phyloP scores from a whole-genome alignment of 2,329 filamentous ascomycete species.

The Penicillium sp. region DNA sequence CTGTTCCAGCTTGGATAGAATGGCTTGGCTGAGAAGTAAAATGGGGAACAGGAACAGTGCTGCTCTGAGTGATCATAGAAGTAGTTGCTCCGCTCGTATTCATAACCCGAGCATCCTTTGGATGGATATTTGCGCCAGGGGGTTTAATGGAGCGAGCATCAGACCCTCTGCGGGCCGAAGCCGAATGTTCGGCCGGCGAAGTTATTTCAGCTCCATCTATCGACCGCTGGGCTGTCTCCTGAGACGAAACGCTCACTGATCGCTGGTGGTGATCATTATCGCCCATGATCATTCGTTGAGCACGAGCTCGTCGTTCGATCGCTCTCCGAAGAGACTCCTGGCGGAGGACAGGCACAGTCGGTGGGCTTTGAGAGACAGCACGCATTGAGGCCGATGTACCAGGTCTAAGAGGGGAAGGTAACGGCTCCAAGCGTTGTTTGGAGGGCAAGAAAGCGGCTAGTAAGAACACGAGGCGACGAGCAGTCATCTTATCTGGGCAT shows the following conservation, averaged over 20 bases:
- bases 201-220: constrained; percentile 35
- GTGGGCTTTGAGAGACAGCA: constrained; percentile 55
- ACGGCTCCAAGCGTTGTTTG: constrained; percentile 41
- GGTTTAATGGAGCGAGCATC: constrained; percentile 48
- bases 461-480: constrained; percentile 58
- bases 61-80: constrained; percentile 53
- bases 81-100: constrained; percentile 53
- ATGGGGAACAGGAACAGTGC: constrained; percentile 54
- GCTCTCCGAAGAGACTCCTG: constrained; percentile 56
- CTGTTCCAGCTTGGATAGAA: constrained; percentile 27
- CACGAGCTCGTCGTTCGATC: constrained; percentile 53
- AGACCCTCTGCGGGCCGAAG: constrained; percentile 39
- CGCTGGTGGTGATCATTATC: constrained; percentile 37
- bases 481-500: constrained; percentile 59
- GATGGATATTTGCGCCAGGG: constrained; percentile 47
- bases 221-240: constrained; percentile 40
- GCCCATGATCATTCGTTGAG: constrained; percentile 44
- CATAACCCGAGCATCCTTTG: constrained; percentile 44
- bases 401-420: constrained; percentile 42
- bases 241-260: constrained; percentile 48
- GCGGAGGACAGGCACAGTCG: constrained; percentile 50
- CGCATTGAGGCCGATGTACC: constrained; percentile 48
- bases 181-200: constrained; percentile 20
- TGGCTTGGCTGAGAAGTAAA: constrained; percentile 48
- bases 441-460: constrained; percentile 59